Evolutionary conservation across 441 rosid genomes (phyloP).

Genomic region (Cnidoscolus chayamansa): DNA sequence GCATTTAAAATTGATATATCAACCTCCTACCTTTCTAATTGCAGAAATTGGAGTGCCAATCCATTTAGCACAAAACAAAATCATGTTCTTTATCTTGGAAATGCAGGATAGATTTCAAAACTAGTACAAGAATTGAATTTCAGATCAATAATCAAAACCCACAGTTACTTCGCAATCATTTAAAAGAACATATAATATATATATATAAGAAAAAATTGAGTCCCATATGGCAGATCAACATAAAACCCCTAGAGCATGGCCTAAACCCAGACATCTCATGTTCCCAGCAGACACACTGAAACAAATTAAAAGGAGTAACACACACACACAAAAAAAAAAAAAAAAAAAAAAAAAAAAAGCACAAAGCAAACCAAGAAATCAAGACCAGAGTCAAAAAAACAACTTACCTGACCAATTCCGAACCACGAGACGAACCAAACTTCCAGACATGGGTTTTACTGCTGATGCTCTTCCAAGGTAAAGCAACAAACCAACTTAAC

Average conservation of each 20-base stretch:
- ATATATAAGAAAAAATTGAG: background rate
- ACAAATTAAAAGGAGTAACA: slow-evolving; percentile 2
- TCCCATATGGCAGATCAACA: background rate
- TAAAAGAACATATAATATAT: background rate
- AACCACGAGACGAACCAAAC: slow-evolving; percentile 30
- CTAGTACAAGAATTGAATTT: background rate
- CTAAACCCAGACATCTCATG: slow-evolving; percentile 9
- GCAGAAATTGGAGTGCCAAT: background rate
- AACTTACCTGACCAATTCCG: slow-evolving; percentile 45
- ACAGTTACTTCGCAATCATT: slow-evolving; percentile 5
- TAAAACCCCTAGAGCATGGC: background rate
- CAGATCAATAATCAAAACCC: slow-evolving; percentile 7
- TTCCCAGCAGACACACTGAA: background rate
- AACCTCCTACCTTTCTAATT: background rate
- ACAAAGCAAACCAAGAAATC: background rate
- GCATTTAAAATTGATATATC: background rate
- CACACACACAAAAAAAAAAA: background rate
- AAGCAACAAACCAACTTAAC: slow-evolving; percentile 16
- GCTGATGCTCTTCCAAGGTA: slow-evolving; percentile 18
- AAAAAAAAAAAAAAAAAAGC: background rate
- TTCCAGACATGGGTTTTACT: slow-evolving; percentile 44
- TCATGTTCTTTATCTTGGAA: background rate
- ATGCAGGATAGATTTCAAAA: background rate
- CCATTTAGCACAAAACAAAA: slow-evolving; percentile 1
- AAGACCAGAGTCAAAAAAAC: slow-evolving; percentile 19